Conservation (phyloP, 1,284 basidiomycete species). For the Coniferiporia sulphurascens region DNA sequence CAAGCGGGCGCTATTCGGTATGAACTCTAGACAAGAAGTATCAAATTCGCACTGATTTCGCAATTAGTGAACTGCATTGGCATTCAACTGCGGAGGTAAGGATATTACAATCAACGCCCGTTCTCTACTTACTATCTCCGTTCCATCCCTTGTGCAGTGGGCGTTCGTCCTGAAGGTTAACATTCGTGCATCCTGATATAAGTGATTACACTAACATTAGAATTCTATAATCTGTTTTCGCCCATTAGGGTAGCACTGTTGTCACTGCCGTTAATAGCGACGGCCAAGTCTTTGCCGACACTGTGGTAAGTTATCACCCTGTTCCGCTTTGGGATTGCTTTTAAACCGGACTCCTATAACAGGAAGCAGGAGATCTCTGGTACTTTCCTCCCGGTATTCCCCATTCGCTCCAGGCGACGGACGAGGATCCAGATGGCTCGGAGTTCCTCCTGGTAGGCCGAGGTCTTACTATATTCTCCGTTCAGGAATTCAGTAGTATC, state of each 20-base stretch:
- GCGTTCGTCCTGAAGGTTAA: constrained; percentile 57
- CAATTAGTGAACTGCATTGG: constrained; percentile 68
- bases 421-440: constrained; percentile 46
- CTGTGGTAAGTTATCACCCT: constrained; percentile 46
- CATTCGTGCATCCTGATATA: neutral
- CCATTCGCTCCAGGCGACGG: constrained; percentile 63
- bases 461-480: constrained; percentile 6
- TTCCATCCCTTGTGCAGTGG: constrained; percentile 42
- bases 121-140: constrained; percentile 27
- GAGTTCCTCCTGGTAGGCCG: constrained; percentile 63
- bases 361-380: constrained; percentile 42
- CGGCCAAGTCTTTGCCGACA: constrained; percentile 58
- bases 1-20: constrained; percentile 61
- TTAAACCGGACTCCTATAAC: neutral
- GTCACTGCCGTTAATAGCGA: constrained; percentile 56
- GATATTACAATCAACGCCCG: neutral
- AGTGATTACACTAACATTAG: constrained; percentile 7
- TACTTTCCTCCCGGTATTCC: constrained; percentile 67
- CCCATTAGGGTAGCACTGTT: constrained; percentile 51
- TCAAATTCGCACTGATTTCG: neutral
- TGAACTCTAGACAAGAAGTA: constrained; percentile 17
- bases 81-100: constrained; percentile 61
- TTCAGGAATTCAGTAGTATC: constrained; percentile 3
- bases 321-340: neutral
- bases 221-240: neutral